Conservation (phyloP, 2,329 filamentous ascomycete species). For the Fonsecaea nubica region DNA sequence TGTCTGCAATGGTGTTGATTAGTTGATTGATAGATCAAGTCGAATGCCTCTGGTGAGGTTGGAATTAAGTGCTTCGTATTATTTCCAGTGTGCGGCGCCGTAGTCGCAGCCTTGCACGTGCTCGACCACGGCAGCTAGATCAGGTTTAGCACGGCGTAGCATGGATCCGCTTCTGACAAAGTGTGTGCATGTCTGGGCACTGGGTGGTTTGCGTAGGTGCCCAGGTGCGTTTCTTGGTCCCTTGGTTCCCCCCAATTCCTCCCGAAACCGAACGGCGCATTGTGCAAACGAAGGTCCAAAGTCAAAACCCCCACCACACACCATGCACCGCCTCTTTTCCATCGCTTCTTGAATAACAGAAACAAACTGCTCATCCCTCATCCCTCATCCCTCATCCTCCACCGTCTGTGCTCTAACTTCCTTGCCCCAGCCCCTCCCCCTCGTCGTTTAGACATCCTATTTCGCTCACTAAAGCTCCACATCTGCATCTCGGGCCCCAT, state of each 20-base stretch:
- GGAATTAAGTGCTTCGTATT: conserved; percentile 2
- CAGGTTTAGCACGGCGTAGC: too few species aligned
- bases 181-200: too few species aligned
- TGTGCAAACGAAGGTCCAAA: not conserved
- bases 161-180: too few species aligned
- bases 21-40: not conserved
- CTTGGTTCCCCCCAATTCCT: not conserved
- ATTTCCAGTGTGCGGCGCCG: not conserved
- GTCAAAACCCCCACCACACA: not conserved
- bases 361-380: not conserved
- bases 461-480: not conserved
- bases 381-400: not conserved
- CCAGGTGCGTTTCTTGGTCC: too few species aligned
- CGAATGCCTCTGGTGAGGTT: not conserved
- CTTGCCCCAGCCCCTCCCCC: not conserved
- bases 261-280: not conserved
- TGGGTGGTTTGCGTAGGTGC: too few species aligned
- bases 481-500: not conserved
- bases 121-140: too few species aligned
- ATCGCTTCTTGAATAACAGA: not conserved
- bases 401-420: not conserved
- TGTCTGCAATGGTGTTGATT: not conserved
- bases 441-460: not conserved
- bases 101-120: not conserved
- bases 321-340: not conserved